Evolutionary conservation across 495 filamentous ascomycete genomes (phyloP).

Genomic region (Lentithecium fluviatile): DNA sequence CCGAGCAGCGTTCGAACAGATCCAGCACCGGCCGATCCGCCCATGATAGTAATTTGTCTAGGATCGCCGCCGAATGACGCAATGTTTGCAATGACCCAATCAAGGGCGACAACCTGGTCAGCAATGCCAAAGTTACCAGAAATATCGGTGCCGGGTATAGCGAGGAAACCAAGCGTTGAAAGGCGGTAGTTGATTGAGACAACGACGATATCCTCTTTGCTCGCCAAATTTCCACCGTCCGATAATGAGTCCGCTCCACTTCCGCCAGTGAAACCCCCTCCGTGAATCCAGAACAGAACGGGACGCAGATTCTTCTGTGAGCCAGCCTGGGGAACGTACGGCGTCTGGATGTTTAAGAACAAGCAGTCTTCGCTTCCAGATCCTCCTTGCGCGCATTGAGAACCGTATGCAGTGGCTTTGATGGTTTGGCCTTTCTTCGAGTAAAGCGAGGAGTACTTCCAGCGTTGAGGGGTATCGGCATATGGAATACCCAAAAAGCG

Average conservation of each 20-base stretch:
- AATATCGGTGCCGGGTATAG: constrained; percentile 32
- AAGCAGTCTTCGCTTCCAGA: constrained; percentile 49
- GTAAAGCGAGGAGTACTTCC: constrained; percentile 49
- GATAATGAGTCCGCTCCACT: constrained; percentile 42
- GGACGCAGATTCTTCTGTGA: constrained; percentile 40
- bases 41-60: constrained; percentile 30
- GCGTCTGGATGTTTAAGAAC: constrained; percentile 48
- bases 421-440: constrained; percentile 46
- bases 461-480: constrained; percentile 50
- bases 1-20: constrained; percentile 35
- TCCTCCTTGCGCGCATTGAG: constrained; percentile 49
- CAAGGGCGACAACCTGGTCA: constrained; percentile 31
- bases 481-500: constrained; percentile 55
- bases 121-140: constrained; percentile 34
- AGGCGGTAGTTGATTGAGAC: constrained; percentile 42
- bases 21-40: constrained; percentile 30
- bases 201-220: constrained; percentile 40
- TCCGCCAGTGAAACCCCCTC: constrained; percentile 49
- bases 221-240: constrained; percentile 44
- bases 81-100: constrained; percentile 32
- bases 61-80: constrained; percentile 34
- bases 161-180: constrained; percentile 33
- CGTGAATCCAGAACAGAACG: constrained; percentile 52
- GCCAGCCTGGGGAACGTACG: constrained; percentile 45
- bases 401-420: constrained; percentile 46